Evolutionary conservation across 2,329 filamentous ascomycete species (phyloP).

Genomic region (Paraphaeosphaeria sporulosa): DNA sequence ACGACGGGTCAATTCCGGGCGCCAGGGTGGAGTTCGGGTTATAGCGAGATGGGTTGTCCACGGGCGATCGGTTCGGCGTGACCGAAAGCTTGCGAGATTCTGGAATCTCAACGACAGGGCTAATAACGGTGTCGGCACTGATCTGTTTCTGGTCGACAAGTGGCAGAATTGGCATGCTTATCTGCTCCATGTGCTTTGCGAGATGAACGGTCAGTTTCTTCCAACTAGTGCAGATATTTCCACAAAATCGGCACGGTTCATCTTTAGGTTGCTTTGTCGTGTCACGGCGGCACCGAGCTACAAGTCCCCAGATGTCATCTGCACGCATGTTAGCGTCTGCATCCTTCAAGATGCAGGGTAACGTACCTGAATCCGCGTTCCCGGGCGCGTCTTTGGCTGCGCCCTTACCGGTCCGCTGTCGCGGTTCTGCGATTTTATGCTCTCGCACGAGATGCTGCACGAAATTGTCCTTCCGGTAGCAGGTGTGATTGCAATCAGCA

Average conservation of each 20-base stretch:
- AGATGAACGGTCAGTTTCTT: slow-evolving; percentile 94
- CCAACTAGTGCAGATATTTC: slow-evolving; percentile 81
- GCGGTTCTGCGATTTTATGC: slow-evolving; percentile 85
- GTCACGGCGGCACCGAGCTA: slow-evolving; percentile 78
- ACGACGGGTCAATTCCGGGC: slow-evolving; percentile 41
- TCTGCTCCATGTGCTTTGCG: slow-evolving; percentile 92
- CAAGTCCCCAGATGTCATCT: slow-evolving; percentile 77
- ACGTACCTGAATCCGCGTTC: slow-evolving; percentile 37
- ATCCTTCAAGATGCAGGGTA: neutral
- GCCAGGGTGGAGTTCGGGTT: slow-evolving; percentile 40
- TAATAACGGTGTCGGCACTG: slow-evolving; percentile 47
- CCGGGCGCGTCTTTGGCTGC: slow-evolving; percentile 42
- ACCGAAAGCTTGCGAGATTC: slow-evolving; percentile 43
- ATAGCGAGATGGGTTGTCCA: slow-evolving; percentile 42
- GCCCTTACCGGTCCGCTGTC: slow-evolving; percentile 69
- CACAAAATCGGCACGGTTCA: slow-evolving; percentile 88
- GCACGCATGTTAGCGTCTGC: slow-evolving; percentile 21
- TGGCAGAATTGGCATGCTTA: slow-evolving; percentile 79
- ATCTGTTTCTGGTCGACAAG: slow-evolving; percentile 51
- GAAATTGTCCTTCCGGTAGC: slow-evolving; percentile 91
- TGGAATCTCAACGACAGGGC: slow-evolving; percentile 46
- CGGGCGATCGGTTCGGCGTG: slow-evolving; percentile 37
- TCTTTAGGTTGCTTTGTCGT: slow-evolving; percentile 71
- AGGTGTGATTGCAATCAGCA: slow-evolving; percentile 80
- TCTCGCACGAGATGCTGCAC: slow-evolving; percentile 90